Conservation (phyloP, 192 early-diverging fungal species). For the Coemansia sp. region DNA sequence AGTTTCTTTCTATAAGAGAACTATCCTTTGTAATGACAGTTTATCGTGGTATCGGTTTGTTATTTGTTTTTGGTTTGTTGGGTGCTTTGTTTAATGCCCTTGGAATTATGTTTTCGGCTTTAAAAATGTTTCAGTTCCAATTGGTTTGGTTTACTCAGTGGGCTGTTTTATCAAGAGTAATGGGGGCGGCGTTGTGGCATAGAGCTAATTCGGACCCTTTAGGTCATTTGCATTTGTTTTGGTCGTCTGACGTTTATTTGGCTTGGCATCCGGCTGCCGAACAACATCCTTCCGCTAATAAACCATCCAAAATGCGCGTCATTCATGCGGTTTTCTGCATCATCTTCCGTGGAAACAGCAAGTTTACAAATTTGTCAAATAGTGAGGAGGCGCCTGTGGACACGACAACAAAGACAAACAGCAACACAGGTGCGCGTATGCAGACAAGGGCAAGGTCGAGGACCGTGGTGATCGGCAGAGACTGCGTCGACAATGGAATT, state of each 20-base stretch:
- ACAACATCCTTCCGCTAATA: neutral
- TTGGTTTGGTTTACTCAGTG: constrained; percentile 27
- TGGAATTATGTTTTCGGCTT: constrained; percentile 1
- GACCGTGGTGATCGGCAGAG: neutral
- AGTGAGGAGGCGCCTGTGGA: neutral
- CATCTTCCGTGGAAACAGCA: neutral
- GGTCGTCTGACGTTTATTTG: constrained; percentile 16
- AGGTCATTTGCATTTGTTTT: constrained; percentile 18
- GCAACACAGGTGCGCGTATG: neutral
- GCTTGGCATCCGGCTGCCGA: neutral
- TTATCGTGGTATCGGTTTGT: constrained; percentile 30
- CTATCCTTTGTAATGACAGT: constrained; percentile 15
- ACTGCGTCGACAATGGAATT: neutral
- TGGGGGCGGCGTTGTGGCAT: constrained; percentile 26
- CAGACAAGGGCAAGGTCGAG: neutral
- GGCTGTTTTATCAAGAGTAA: constrained; percentile 24
- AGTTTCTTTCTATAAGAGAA: constrained; percentile 24
- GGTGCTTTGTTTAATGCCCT: constrained; percentile 12
- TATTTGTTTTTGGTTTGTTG: constrained; percentile 14
- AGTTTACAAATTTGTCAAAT: neutral
- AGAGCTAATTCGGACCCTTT: constrained; percentile 9
- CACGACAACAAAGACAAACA: neutral
- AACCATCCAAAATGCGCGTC: too few relatives aligned
- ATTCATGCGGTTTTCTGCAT: too few relatives aligned
- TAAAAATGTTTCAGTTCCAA: constrained; percentile 8